These are phyloP conservation scores for Aspergillus versicolor DNA, from an alignment of 2,329 filamentous ascomycete species.

Conservation along the genomic window DNA sequence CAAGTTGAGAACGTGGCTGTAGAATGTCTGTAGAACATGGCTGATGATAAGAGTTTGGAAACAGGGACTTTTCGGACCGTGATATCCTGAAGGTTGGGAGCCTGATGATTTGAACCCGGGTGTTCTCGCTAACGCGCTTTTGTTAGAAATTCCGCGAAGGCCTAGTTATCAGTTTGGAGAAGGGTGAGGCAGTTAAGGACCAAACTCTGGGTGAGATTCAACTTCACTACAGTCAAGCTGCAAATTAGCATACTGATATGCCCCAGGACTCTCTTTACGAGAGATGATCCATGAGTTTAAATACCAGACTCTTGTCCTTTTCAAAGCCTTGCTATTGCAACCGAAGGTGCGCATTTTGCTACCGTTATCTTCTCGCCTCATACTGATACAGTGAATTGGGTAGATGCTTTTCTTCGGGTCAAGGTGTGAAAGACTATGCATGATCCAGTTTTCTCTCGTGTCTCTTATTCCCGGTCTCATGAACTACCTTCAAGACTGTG, in stretches of 20 bases:
- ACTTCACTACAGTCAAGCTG: neutral
- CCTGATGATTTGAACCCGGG: conserved; percentile 3
- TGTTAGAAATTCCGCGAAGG: conserved; percentile 81
- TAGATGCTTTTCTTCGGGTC: conserved; percentile 98
- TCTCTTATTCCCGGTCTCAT: conserved; percentile 92
- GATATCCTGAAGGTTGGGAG: conserved; percentile 73
- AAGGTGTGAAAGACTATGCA: conserved; percentile 92
- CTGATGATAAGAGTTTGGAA: conserved; percentile 6
- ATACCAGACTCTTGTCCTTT: conserved; percentile 87
- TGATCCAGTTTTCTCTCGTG: conserved; percentile 96
- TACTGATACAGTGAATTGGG: conserved; percentile 15
- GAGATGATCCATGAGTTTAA: conserved; percentile 94
- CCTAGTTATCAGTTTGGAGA: conserved; percentile 58
- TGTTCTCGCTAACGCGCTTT: conserved; percentile 16
- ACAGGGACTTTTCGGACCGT: conserved; percentile 78
- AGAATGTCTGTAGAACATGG: neutral
- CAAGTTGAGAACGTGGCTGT: neutral
- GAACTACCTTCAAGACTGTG: conserved; percentile 88
- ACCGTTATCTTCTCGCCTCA: neutral
- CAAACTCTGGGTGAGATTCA: conserved; percentile 75
- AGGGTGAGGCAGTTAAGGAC: conserved; percentile 73
- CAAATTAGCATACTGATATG: conserved; percentile 12
- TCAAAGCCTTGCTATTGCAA: conserved; percentile 91
- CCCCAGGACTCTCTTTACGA: conserved; percentile 65
- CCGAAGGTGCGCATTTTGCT: conserved; percentile 67